Conservation (phyloP, 73 alveolate genomes). For the Breviolum minutum region DNA sequence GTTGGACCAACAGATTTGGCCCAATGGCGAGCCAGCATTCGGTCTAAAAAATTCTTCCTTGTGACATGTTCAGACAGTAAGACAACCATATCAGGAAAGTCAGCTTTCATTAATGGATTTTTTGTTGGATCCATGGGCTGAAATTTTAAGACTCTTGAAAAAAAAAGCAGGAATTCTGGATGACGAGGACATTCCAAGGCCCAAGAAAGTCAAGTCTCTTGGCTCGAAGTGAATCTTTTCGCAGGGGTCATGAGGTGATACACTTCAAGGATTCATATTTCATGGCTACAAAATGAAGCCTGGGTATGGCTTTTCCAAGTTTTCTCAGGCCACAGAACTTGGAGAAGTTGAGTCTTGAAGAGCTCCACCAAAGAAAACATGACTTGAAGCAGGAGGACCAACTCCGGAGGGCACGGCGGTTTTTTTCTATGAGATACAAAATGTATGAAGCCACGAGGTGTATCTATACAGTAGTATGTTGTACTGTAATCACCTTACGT, state of each 20-base stretch:
- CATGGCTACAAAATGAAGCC: not conserved
- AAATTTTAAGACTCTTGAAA: too few species aligned
- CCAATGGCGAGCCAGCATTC: too few species aligned
- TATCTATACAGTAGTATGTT: not conserved
- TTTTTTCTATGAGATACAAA: not conserved
- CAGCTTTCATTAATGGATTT: too few species aligned
- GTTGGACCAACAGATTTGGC: too few species aligned
- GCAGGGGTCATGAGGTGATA: not conserved
- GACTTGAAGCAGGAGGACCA: conserved; percentile 92
- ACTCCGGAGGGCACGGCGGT: not conserved
- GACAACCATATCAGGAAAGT: too few species aligned
- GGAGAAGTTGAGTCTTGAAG: conserved; percentile 89
- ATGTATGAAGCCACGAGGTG: not conserved
- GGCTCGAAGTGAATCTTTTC: not conserved
- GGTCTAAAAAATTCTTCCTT: too few species aligned
- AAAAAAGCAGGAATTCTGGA: conserved; percentile 80
- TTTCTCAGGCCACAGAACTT: conserved; percentile 41
- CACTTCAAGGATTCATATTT: not conserved
- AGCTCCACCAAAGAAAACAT: conserved; percentile 84
- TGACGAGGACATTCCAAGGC: conserved; percentile 88
- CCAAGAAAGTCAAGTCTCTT: conserved; percentile 75
- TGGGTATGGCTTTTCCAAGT: not conserved
- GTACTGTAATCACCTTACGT: too few species aligned
- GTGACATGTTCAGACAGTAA: too few species aligned
- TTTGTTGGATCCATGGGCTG: too few species aligned